phyloP scores from a whole-genome alignment of 257 asterid species.

The Mitragyna speciosa region DNA sequence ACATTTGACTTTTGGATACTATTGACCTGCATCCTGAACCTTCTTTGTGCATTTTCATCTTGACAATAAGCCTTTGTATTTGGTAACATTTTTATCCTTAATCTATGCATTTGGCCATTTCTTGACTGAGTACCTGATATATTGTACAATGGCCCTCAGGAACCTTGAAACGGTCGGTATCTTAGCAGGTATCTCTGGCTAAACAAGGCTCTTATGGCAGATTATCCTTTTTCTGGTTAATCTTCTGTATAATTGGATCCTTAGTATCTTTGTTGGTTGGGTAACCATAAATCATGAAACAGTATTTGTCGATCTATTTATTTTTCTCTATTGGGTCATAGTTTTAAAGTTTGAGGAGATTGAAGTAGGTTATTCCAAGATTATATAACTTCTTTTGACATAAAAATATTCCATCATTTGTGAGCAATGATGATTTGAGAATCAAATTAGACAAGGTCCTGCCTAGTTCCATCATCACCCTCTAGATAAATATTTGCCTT shows the following conservation, averaged over 20 bases:
- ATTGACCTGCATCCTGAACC: constrained; percentile 90
- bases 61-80: constrained; percentile 77
- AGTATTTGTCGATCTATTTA: not conserved
- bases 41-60: constrained; percentile 82
- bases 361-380: not conserved
- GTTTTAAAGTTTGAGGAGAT: not conserved
- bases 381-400: not conserved
- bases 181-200: constrained; percentile 64
- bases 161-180: constrained; percentile 80
- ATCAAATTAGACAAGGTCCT: not conserved
- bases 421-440: not conserved
- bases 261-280: not conserved
- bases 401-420: not conserved
- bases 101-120: constrained; percentile 90
- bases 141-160: constrained; percentile 74
- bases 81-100: constrained; percentile 80
- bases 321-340: not conserved
- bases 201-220: not conserved
- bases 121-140: constrained; percentile 75
- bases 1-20: constrained; percentile 97
- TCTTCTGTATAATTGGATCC: not conserved
- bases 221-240: not conserved
- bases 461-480: constrained; percentile 1
- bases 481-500: not conserved
- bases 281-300: not conserved